Evolutionary conservation across 75 land plant genomes (phyloP), one percentile per base, ranked within the genome.

Genomic region (Pinus albicaulis): DNA sequence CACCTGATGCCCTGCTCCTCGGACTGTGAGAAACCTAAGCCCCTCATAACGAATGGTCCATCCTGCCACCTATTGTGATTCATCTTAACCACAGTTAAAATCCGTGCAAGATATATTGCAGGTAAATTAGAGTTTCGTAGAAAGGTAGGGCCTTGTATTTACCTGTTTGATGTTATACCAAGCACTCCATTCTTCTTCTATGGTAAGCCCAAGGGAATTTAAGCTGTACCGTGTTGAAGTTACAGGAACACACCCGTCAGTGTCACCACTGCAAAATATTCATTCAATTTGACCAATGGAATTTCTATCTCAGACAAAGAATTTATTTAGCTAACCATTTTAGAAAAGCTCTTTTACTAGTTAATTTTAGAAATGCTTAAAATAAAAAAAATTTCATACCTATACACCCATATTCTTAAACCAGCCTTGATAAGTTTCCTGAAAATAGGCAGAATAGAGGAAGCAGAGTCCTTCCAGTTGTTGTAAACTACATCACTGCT

Each of bases 1-100:
- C 52, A 94, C 97, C 48, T 81, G 87, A 82, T 94, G 94, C 2
- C 97, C 97, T 52, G 94, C 94, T 38, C 90, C 94, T 80, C 92
- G 77, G 56, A 94, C 76, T 11, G 97, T 92, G 48, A 82, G 85
- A 75, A 88, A 94, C 26, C 87, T 87, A 0, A 93, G 80, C 12
- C 89, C 91, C 38, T 82, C 57, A 31, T 89, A 93, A n/a, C 79
- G 83, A 74, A 89, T 84, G 34, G 76, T 57, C 90, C 93, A 91
- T 0, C 96, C 93, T 75, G 85, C 89, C 17, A 89, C 93, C 71
- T 68, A 53, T 11, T 34, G 41, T 3, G 4, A 68, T 11, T 10
- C 53, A 48, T 10, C 53, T 8, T 10, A 48, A 19, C 48, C 71
- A n/a, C 38, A 2, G 22, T 68, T 20, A 68, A 36, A 19, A 41